Evolutionary conservation across 805 yeast species (phyloP), one percentile per base, ranked within the genome.

Genomic region (Cyberlindnera galapagoensis): DNA sequence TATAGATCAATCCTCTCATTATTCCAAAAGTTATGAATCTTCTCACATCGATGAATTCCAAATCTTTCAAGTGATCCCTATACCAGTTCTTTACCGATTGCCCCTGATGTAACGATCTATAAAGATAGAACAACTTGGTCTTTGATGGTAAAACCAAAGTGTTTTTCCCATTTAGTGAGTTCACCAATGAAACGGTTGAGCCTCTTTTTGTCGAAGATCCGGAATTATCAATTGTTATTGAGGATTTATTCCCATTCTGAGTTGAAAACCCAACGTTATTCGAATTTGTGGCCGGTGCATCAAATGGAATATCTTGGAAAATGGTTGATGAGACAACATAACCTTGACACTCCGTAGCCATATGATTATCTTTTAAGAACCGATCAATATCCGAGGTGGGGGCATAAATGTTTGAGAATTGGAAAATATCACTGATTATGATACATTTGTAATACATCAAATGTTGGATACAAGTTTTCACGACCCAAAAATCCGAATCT

Each of bases 401-500:
- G 0, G 96, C 92, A 59, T 92, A 92, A 16, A 79, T 74, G 57
- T 86, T 90, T 28, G 78, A 63, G 53, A 88, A 92, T 52, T 88
- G 97, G 55, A 92, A 90, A 11, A 92, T 74, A 52, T 90, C 97
- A 10, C 84, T 65, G 8, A 88, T 68, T 10, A 80, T 73, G 19
- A 92, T 76, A 46, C 97, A 84, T 43, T 80, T 79, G 59, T 90
- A 92, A 56, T 90, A 94, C 62, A 88, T 71, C 33, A 92, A 63
- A 59, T 92, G 97, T 56, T 84, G 94, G 22, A 94, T 77, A 53
- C 97, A 88, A 50, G 83, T 87, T 34, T 77, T 74, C 3, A 95
- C 85, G 31, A 90, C 63, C 13, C 69, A 63, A 43, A 76, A 78
- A 50, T 87, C 94, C 23, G 95, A 80, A 47, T 83, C 76, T 2